Conservation (phyloP, 2,329 filamentous ascomycete species). For the Alternaria incomplexa region DNA sequence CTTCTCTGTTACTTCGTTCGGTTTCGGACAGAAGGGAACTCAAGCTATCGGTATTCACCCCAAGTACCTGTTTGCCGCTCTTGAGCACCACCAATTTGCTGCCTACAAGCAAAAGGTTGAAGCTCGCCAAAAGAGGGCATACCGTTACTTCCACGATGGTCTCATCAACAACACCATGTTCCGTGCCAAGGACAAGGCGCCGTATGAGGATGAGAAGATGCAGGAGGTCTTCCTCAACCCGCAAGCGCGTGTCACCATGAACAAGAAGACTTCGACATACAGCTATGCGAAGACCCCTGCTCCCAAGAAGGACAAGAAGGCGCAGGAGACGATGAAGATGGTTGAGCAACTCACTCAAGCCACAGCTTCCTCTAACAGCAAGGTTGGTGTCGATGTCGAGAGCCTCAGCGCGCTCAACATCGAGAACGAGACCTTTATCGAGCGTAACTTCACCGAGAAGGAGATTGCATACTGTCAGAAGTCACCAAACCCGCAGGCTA, state of each 20-base stretch:
- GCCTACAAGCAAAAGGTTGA: conserved; percentile 88
- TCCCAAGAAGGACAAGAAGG: conserved; percentile 66
- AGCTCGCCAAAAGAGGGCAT: conserved; percentile 96
- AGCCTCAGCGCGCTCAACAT: conserved; percentile 87
- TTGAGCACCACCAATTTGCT: conserved; percentile 82
- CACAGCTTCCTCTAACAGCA: conserved; percentile 65
- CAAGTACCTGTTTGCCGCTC: conserved; percentile 92
- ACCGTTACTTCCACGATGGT: conserved; percentile 98
- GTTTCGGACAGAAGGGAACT: conserved; percentile 98
- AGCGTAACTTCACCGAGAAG: conserved; percentile 87
- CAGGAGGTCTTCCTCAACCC: conserved; percentile 92
- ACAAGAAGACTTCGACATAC: conserved; percentile 86
- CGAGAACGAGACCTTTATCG: conserved; percentile 89
- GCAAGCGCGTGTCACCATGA: conserved; percentile 79
- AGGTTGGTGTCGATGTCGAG: conserved; percentile 94
- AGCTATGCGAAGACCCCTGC: conserved; percentile 67
- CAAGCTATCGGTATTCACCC: conserved; percentile 97
- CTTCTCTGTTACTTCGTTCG: conserved; percentile 98
- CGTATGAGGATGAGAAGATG: conserved; percentile 88
- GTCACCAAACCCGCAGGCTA: conserved; percentile 80
- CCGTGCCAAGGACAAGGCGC: conserved; percentile 89
- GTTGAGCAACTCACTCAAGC: conserved; percentile 78
- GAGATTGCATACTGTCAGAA: conserved; percentile 89
- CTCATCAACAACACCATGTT: conserved; percentile 98
- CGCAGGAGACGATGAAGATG: conserved; percentile 72